Conservation (phyloP, 495 filamentous ascomycete genomes). For the Penicillium lagena region DNA sequence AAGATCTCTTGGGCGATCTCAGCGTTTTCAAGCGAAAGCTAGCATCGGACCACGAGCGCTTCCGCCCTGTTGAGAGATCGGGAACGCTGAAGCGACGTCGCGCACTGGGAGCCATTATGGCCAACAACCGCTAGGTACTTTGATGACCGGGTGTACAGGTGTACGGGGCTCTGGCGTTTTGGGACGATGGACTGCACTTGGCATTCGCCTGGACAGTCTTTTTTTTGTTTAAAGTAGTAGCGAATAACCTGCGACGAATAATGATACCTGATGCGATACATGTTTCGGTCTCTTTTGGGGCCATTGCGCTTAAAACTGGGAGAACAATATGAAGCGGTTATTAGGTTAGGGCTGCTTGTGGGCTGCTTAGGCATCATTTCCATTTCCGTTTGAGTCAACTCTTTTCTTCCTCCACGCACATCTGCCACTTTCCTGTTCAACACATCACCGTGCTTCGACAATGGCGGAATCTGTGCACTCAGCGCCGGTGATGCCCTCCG, state of each 20-base stretch:
- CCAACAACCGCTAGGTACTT: constrained; percentile 22
- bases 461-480: constrained; percentile 25
- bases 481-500: constrained; percentile 9
- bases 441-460: constrained; percentile 14
- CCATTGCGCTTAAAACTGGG: constrained; percentile 2
- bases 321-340: not conserved
- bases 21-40: constrained; percentile 78
- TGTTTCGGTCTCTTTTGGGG: constrained; percentile 4
- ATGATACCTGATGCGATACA: constrained; percentile 16
- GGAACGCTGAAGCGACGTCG: constrained; percentile 22
- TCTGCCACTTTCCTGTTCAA: constrained; percentile 12
- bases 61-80: constrained; percentile 26
- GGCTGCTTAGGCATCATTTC: constrained; percentile 34
- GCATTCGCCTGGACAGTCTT: too few species aligned
- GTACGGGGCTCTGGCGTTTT: too few species aligned
- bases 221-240: not conserved
- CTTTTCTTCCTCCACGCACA: constrained; percentile 24
- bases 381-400: constrained; percentile 31
- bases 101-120: constrained; percentile 26
- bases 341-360: constrained; percentile 21
- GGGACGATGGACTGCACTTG: too few species aligned
- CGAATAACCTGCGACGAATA: constrained; percentile 13
- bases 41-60: constrained; percentile 63
- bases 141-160: too few species aligned
- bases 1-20: constrained; percentile 69